Conservation (phyloP, 805 yeast genomes). For the Kodamaea sagamina region DNA sequence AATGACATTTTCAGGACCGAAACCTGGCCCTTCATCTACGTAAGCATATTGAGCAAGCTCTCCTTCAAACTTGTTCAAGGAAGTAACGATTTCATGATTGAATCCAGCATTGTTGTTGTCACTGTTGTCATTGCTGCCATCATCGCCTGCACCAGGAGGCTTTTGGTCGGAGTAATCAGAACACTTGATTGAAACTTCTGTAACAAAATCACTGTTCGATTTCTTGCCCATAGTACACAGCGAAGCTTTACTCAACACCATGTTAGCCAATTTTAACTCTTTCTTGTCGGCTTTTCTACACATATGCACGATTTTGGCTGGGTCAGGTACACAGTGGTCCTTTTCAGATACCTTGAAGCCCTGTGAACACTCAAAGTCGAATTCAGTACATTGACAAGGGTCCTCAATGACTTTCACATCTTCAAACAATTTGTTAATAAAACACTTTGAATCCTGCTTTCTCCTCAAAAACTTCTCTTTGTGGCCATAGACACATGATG, state of each 20-base stretch:
- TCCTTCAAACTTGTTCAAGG: conserved; percentile 51
- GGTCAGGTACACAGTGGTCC: conserved; percentile 48
- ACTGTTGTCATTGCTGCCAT: conserved; percentile 11
- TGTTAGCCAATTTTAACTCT: conserved; percentile 37
- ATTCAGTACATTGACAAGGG: conserved; percentile 62
- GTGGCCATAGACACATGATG: conserved; percentile 68
- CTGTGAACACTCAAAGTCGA: conserved; percentile 70
- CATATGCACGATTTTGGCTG: conserved; percentile 24
- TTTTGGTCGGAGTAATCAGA: conserved; percentile 20
- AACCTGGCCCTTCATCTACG: conserved; percentile 49
- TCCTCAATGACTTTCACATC: conserved; percentile 52
- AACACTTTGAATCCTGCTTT: conserved; percentile 64
- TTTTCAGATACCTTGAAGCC: conserved; percentile 39
- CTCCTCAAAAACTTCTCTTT: conserved; percentile 64
- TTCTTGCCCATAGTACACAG: conserved; percentile 38
- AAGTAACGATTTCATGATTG: conserved; percentile 35
- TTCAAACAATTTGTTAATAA: conserved; percentile 48
- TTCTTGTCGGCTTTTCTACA: conserved; percentile 25
- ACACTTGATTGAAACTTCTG: conserved; percentile 38
- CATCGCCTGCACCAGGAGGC: conserved; percentile 14
- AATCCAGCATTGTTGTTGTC: conserved; percentile 14
- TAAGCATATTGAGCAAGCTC: conserved; percentile 57
- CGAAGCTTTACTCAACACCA: conserved; percentile 46
- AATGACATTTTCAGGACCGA: conserved; percentile 48
- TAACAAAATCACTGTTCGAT: conserved; percentile 23